phyloP scores from a whole-genome alignment of 2,329 filamentous ascomycete species.

The Akanthomyces dipterigenus region DNA sequence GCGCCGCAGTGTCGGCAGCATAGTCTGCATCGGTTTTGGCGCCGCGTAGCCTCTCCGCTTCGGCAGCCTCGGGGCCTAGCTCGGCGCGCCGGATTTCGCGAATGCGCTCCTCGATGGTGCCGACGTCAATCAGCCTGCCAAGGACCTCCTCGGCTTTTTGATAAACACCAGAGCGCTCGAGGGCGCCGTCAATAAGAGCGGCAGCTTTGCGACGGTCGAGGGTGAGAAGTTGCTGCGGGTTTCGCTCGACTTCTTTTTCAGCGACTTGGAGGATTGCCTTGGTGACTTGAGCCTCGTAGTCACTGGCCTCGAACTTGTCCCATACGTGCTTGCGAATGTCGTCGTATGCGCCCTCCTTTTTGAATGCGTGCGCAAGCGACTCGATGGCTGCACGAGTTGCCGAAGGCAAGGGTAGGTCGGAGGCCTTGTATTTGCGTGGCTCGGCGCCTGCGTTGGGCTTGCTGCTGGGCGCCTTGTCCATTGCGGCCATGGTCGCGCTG shows the following conservation, averaged over 20 bases:
- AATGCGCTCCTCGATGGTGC: slow-evolving; percentile 61
- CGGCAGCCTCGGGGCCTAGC: slow-evolving; percentile 62
- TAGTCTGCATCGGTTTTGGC: slow-evolving; percentile 70
- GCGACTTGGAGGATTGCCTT: slow-evolving; percentile 63
- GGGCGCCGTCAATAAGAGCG: slow-evolving; percentile 68
- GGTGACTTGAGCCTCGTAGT: slow-evolving; percentile 61
- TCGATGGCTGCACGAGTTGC: slow-evolving; percentile 70
- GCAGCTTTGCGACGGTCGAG: slow-evolving; percentile 68
- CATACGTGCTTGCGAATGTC: slow-evolving; percentile 69
- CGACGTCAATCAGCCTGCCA: slow-evolving; percentile 59
- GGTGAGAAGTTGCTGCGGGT: slow-evolving; percentile 63
- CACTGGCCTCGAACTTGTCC: slow-evolving; percentile 64
- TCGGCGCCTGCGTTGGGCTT: slow-evolving; percentile 3
- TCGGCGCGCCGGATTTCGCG: slow-evolving; percentile 61
- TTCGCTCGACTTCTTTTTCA: slow-evolving; percentile 67
- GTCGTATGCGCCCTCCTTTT: slow-evolving; percentile 82
- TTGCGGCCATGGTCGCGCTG: slow-evolving; percentile 1
- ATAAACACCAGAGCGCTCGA: slow-evolving; percentile 71
- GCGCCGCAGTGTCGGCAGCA: slow-evolving; percentile 56
- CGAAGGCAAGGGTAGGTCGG: slow-evolving; percentile 66
- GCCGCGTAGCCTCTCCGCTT: slow-evolving; percentile 57
- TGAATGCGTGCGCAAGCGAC: slow-evolving; percentile 69
- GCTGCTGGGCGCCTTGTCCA: neutral
- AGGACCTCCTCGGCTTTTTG: slow-evolving; percentile 63
- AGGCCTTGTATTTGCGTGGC: slow-evolving; percentile 57